phyloP scores from a whole-genome alignment of 495 filamentous ascomycete species.

The Pseudotulostoma volvatum region DNA sequence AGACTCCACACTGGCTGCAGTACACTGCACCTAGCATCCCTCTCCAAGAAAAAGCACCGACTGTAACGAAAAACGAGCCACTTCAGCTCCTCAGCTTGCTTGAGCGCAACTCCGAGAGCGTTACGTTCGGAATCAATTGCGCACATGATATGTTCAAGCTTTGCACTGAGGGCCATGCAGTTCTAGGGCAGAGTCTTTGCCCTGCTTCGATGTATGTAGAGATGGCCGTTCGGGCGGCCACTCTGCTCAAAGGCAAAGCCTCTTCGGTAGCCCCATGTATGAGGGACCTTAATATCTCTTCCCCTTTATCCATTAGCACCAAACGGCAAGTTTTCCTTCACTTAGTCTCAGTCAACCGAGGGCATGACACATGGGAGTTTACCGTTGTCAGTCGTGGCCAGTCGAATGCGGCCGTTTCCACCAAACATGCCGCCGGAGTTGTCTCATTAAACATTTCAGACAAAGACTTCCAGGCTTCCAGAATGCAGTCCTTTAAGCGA shows the following conservation, averaged over 20 bases:
- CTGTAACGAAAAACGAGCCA: not conserved
- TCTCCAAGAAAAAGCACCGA: slow-evolving; percentile 5
- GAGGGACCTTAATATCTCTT: slow-evolving; percentile 20
- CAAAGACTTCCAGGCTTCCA: slow-evolving; percentile 10
- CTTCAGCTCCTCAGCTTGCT: slow-evolving; percentile 26
- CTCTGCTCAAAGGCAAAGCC: slow-evolving; percentile 18
- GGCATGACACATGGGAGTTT: slow-evolving; percentile 13
- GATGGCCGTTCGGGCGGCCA: slow-evolving; percentile 32
- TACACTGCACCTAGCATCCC: slow-evolving; percentile 22
- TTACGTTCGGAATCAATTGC: slow-evolving; percentile 35
- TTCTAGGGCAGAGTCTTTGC: slow-evolving; percentile 32
- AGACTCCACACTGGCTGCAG: slow-evolving; percentile 25
- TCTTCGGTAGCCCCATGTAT: slow-evolving; percentile 17
- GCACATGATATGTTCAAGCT: slow-evolving; percentile 19
- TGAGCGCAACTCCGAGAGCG: slow-evolving; percentile 14
- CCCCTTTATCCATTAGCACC: slow-evolving; percentile 24
- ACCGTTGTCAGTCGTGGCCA: slow-evolving; percentile 6
- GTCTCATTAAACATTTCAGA: slow-evolving; percentile 14
- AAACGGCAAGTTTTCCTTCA: slow-evolving; percentile 24
- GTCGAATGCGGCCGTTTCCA: slow-evolving; percentile 2
- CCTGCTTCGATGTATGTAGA: slow-evolving; percentile 31
- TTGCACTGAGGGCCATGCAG: slow-evolving; percentile 26
- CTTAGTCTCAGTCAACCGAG: slow-evolving; percentile 6
- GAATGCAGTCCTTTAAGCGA: slow-evolving; percentile 30
- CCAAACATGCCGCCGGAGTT: slow-evolving; percentile 15